Conservation (phyloP, 2,329 filamentous ascomycete genomes). For the Helminthosporium solani region DNA sequence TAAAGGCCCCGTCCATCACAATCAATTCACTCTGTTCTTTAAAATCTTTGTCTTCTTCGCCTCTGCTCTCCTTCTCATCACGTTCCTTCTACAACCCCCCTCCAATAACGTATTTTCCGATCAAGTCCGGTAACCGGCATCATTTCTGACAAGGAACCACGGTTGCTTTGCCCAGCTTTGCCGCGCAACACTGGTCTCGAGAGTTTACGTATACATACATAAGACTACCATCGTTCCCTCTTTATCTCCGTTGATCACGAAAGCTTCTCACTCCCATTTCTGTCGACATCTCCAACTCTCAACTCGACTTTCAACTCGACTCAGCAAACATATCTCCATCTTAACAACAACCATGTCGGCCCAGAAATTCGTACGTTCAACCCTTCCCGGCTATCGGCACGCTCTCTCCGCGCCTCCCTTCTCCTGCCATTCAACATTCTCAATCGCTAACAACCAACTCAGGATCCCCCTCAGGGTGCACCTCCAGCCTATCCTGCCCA, state of each 20-base stretch:
- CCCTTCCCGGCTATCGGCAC: neutral
- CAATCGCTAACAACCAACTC: conserved; percentile 1
- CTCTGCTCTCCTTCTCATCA: neutral
- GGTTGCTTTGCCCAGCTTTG: conserved; percentile 19
- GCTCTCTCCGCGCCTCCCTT: neutral
- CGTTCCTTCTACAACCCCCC: neutral
- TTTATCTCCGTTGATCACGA: neutral
- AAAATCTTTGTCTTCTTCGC: neutral
- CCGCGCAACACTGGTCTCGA: conserved; percentile 19
- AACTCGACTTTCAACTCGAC: neutral
- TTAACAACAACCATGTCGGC: conserved; percentile 10
- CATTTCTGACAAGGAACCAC: neutral
- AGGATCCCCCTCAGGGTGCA: conserved; percentile 28
- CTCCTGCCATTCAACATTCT: conserved; percentile 5
- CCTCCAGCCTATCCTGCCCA: conserved; percentile 39
- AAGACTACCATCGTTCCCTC: neutral
- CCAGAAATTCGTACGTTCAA: conserved; percentile 32
- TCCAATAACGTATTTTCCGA: neutral
- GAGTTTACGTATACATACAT: conserved; percentile 1
- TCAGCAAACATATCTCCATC: neutral
- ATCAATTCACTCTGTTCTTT: neutral
- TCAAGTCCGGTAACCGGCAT: neutral
- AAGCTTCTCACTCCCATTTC: neutral
- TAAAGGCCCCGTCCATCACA: neutral
- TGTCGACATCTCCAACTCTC: conserved; percentile 3